phyloP scores from a whole-genome alignment of 2,329 filamentous ascomycete species.

The Trichothecium roseum region DNA sequence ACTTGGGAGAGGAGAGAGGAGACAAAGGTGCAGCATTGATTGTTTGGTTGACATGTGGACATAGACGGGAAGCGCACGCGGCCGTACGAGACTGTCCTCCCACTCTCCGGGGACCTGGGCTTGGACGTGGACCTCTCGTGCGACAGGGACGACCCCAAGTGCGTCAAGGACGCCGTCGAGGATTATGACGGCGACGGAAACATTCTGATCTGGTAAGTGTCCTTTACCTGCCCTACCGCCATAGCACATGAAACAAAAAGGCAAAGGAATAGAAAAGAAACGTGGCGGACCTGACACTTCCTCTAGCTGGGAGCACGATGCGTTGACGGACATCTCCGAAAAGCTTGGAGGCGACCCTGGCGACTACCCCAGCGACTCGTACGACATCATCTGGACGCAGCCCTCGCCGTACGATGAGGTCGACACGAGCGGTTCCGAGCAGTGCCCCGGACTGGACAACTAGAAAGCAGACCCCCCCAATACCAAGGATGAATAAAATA shows the following conservation, averaged over 20 bases:
- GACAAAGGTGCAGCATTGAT: too few relatives aligned
- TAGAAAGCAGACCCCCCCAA: too few relatives aligned
- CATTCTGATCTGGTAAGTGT: constrained; percentile 44
- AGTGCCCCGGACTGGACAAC: constrained; percentile 41
- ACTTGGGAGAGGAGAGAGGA: too few relatives aligned
- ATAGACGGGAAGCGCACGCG: constrained; percentile 42
- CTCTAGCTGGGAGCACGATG: constrained; percentile 47
- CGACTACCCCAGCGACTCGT: constrained; percentile 38
- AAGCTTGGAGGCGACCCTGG: constrained; percentile 40
- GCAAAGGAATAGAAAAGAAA: too few relatives aligned
- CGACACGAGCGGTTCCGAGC: constrained; percentile 33
- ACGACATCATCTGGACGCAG: constrained; percentile 47
- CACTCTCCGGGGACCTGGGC: constrained; percentile 43
- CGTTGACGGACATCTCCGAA: constrained; percentile 39
- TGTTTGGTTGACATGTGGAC: too few relatives aligned
- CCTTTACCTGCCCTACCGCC: too few relatives aligned
- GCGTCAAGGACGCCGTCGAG: constrained; percentile 40
- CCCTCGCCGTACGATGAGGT: constrained; percentile 38
- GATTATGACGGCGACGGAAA: constrained; percentile 39
- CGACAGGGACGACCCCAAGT: constrained; percentile 42
- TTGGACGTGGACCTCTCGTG: constrained; percentile 44
- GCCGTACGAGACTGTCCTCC: constrained; percentile 46
- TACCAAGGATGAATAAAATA: too few relatives aligned
- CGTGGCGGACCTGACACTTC: too few relatives aligned
- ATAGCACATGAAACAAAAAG: too few relatives aligned